Evolutionary conservation across 2,329 filamentous ascomycete species (phyloP), one percentile per base, ranked within the genome.

Genomic region (Colletotrichum tropicicola): DNA sequence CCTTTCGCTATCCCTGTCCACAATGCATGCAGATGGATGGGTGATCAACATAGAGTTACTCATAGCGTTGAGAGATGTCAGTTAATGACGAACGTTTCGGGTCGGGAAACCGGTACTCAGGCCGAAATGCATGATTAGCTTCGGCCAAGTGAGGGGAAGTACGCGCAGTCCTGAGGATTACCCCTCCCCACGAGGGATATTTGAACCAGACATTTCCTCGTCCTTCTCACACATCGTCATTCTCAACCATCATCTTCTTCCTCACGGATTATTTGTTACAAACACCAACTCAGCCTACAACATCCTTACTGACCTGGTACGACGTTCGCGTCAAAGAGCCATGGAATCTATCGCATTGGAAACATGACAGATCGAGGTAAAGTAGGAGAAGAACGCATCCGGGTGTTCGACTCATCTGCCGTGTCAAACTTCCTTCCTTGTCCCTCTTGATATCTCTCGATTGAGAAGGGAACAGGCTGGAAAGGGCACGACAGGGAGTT

Each of bases 331-430:
- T 56, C 66, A 55, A 71, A 68, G 64, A 72, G 69, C 67, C 56
- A 69, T 67, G 67, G 66, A 65, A 68, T 66, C 72, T 74, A 55
- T 71, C 74, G 74, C 73, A 68, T 75, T 74, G 71, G 72, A 74
- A 68, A 67, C 72, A 73, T 75, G 70, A 66, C 69, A 73, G 74
- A 77, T 81, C 80, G 77, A 82, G 80, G 80, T 82, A 82, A 82
- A 76, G 79, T 79, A 71, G 69, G 70, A 75, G 73, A 78, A 79
- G 77, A 79, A 76, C 73, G 80, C 80, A 82, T 74, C 78, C 80
- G 80, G 80, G 80, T 82, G 80, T 81, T 80, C 72, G 70, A 59
- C 74, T 71, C 68, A 66, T 52, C 43, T 41, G 49, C n/a, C 28
- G 35, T 48, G 57, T 13, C 45, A 44, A 44, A 17, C 37, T 49